Percentiles rank a stretch among this genome's conserved stretches.
phyloP scores from a whole-genome alignment of 192 early-diverging fungal genomes.

The Geranomyces michiganensis region DNA sequence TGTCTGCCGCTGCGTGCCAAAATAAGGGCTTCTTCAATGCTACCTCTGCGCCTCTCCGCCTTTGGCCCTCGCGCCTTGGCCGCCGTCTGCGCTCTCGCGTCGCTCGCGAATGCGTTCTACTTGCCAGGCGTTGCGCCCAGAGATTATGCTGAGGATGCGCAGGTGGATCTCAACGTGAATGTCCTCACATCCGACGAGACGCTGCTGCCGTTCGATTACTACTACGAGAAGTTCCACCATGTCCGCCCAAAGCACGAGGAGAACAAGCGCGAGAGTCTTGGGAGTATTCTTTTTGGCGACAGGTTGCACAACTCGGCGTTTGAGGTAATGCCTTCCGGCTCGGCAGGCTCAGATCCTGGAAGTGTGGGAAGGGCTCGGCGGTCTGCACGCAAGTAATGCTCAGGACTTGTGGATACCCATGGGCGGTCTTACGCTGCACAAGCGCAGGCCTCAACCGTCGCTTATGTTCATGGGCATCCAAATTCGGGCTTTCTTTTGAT shows the following conservation, averaged over 20 bases:
- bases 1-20: too few species aligned
- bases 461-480: too few species aligned
- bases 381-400: too few species aligned
- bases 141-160: constrained; percentile 72
- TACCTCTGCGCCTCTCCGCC: too few species aligned
- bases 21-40: too few species aligned
- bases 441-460: too few species aligned
- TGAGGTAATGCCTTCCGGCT: constrained; percentile 53
- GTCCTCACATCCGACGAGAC: constrained; percentile 77
- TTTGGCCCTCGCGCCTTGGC: too few species aligned
- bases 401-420: too few species aligned
- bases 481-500: too few species aligned
- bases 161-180: constrained; percentile 83
- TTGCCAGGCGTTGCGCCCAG: constrained; percentile 91
- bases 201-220: constrained; percentile 83
- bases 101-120: constrained; percentile 62
- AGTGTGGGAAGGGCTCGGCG: too few species aligned
- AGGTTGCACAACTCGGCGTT: constrained; percentile 84
- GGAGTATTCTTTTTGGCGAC: constrained; percentile 94
- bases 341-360: not conserved
- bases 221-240: constrained; percentile 82
- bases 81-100: too few species aligned
- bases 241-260: constrained; percentile 65
- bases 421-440: too few species aligned
- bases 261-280: constrained; percentile 76